phyloP scores from a whole-genome alignment of 192 early-diverging fungal species.

The Geranomyces michiganensis region DNA sequence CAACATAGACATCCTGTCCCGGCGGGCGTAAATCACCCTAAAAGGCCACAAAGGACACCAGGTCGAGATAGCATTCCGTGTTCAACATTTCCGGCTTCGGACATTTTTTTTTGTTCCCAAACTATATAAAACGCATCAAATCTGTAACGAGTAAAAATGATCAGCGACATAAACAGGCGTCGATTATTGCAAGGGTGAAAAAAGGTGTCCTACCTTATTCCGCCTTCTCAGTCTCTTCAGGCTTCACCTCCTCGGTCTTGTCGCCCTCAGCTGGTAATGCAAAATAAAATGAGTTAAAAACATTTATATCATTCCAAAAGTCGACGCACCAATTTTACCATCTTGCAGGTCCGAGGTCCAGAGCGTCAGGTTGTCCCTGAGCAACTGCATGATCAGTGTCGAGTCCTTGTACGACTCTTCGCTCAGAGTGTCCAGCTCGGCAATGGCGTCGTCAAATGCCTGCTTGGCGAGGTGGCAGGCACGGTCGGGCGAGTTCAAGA shows the following conservation, averaged over 20 bases:
- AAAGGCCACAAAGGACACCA: too few relatives aligned
- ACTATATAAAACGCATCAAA: too few relatives aligned
- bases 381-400: constrained; percentile 98
- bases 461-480: constrained; percentile 97
- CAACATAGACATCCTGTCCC: too few relatives aligned
- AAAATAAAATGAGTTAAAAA: constrained; percentile 7
- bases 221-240: constrained; percentile 56
- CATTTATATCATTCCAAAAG: neutral
- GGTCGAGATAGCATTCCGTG: too few relatives aligned
- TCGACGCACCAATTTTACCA: constrained; percentile 48
- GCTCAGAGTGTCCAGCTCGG: constrained; percentile 96
- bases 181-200: too few relatives aligned
- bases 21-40: too few relatives aligned
- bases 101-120: too few relatives aligned
- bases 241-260: constrained; percentile 59
- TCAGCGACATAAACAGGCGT: too few relatives aligned
- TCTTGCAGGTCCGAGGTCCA: constrained; percentile 98
- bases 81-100: too few relatives aligned
- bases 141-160: too few relatives aligned
- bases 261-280: constrained; percentile 48
- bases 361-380: constrained; percentile 98
- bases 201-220: constrained; percentile 37
- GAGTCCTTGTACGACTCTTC: constrained; percentile 99
- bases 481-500: constrained; percentile 95
- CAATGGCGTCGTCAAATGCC: constrained; percentile 99